A percentile compares a stretch with the other conserved stretches of the same genome.
phyloP scores from a whole-genome alignment of 1,284 basidiomycete species.

The Ustilago cynodontis region DNA sequence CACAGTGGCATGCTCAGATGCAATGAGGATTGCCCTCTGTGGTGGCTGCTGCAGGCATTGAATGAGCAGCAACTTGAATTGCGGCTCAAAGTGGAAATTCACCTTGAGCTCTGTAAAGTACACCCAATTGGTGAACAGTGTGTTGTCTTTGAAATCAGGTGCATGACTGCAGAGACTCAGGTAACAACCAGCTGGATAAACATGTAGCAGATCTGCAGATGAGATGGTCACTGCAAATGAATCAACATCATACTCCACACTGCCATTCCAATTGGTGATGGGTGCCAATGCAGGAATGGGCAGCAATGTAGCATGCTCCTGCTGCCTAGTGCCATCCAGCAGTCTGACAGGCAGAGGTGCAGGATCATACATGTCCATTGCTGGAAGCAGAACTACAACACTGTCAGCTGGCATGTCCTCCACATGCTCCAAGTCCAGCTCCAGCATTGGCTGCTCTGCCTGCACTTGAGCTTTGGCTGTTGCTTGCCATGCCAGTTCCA shows the following conservation, averaged over 20 bases:
- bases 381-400: not conserved
- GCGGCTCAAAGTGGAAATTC: not conserved
- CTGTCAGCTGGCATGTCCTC: slow-evolving; percentile 4
- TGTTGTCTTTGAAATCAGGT: slow-evolving; percentile 2
- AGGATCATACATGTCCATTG: not conserved
- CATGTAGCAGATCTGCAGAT: not conserved
- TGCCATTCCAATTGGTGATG: not conserved
- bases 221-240: slow-evolving; percentile 14
- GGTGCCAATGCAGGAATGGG: not conserved
- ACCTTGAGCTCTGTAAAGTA: slow-evolving; percentile 20
- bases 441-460: not conserved
- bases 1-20: not conserved
- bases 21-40: not conserved
- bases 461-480: no score
- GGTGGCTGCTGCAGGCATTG: not conserved
- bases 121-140: slow-evolving; percentile 12
- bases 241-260: slow-evolving; percentile 11
- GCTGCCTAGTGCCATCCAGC: not conserved
- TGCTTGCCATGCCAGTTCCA: not conserved
- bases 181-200: slow-evolving; percentile 8
- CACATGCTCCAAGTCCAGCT: no score
- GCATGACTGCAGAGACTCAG: not conserved
- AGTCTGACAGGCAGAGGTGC: not conserved
- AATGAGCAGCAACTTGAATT: slow-evolving; percentile 4
- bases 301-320: not conserved